Evolutionary conservation across 2,329 filamentous ascomycete genomes (phyloP).

Genomic region (Rachicladosporium sp.): DNA sequence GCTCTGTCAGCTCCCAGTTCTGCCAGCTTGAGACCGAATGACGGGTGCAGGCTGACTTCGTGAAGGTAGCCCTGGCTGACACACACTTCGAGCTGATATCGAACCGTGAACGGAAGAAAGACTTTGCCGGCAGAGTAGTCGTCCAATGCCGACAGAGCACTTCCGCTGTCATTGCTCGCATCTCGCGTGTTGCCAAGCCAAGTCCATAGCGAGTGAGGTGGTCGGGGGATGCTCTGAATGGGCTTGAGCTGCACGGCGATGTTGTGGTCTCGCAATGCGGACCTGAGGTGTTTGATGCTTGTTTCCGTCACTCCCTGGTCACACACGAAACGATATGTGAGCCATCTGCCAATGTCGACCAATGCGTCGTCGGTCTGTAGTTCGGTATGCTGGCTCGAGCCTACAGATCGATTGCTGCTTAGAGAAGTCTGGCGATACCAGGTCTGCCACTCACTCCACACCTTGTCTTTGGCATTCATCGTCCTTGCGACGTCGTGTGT

Average conservation of each 20-base stretch:
- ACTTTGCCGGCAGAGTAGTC: slow-evolving; percentile 4
- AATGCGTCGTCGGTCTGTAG: slow-evolving; percentile 39
- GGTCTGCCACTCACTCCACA: slow-evolving; percentile 44
- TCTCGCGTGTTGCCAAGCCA: slow-evolving; percentile 1
- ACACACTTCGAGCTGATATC: slow-evolving; percentile 88
- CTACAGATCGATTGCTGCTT: slow-evolving; percentile 24
- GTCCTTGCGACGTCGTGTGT: slow-evolving; percentile 19
- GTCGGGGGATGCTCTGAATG: not conserved
- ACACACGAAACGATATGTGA: slow-evolving; percentile 44
- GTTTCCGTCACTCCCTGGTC: slow-evolving; percentile 7
- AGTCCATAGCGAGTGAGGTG: not conserved
- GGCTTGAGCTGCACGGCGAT: slow-evolving; percentile 34
- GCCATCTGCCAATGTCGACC: slow-evolving; percentile 54
- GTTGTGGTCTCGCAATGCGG: slow-evolving; percentile 60
- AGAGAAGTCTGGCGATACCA: slow-evolving; percentile 57
- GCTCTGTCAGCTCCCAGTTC: slow-evolving; percentile 28
- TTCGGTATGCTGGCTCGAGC: slow-evolving; percentile 14
- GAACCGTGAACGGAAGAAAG: slow-evolving; percentile 49
- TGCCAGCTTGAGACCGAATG: slow-evolving; percentile 1
- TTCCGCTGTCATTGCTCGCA: too few relatives aligned
- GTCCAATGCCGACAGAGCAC: not conserved
- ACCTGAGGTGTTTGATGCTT: slow-evolving; percentile 22
- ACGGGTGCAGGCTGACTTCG: slow-evolving; percentile 46
- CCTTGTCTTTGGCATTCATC: slow-evolving; percentile 27
- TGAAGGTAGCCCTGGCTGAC: slow-evolving; percentile 67